phyloP scores from a whole-genome alignment of 805 yeast species.

The Wickerhamiella occidentalis region DNA sequence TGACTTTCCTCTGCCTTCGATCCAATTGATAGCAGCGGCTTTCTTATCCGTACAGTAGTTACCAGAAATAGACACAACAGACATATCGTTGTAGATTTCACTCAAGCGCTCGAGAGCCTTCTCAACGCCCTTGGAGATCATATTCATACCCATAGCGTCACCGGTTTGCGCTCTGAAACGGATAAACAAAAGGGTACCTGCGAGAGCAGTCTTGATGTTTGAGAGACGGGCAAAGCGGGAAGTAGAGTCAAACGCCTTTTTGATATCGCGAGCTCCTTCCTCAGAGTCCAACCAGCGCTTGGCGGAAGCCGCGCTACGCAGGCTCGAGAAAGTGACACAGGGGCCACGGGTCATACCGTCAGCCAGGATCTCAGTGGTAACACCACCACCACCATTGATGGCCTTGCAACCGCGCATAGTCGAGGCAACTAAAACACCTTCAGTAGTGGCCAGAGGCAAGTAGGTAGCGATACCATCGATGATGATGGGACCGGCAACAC shows the following conservation, averaged over 20 bases:
- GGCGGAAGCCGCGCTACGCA: conserved; percentile 84
- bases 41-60: conserved; percentile 96
- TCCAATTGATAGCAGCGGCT: conserved; percentile 98
- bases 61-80: conserved; percentile 83
- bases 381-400: conserved; percentile 95
- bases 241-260: conserved; percentile 88
- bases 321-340: conserved; percentile 76
- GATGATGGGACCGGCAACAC: conserved; percentile 92
- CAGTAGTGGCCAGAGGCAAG: conserved; percentile 98
- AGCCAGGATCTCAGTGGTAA: conserved; percentile 73
- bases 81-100: conserved; percentile 88
- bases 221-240: conserved; percentile 94
- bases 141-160: conserved; percentile 99
- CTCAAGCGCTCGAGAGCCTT: conserved; percentile 71
- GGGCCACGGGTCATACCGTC: conserved; percentile 99
- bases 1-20: conserved; percentile 97
- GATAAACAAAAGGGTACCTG: conserved; percentile 78
- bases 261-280: conserved; percentile 73
- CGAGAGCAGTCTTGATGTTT: conserved; percentile 82
- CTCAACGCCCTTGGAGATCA: conserved; percentile 98
- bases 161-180: conserved; percentile 98
- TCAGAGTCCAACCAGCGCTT: conserved; percentile 92
- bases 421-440: conserved; percentile 96
- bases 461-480: conserved; percentile 82
- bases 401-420: conserved; percentile 99